Percentiles rank a stretch among this genome's conserved stretches.
Conservation (phyloP, 371 early-diverging fungal species). For the Mortierella sp. region DNA sequence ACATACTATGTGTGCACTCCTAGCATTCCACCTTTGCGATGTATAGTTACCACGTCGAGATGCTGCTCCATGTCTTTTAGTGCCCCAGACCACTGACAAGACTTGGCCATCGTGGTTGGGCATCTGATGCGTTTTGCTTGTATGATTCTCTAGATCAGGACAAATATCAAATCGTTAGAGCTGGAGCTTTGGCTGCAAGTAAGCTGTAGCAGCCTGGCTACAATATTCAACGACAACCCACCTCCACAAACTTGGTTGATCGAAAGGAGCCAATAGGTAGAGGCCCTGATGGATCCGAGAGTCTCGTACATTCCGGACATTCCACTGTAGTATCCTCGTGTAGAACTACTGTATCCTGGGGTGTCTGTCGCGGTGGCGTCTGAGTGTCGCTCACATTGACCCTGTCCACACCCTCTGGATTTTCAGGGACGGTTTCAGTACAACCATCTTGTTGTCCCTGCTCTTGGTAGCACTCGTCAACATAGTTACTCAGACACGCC, state of each 20-base stretch:
- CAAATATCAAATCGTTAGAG: neutral
- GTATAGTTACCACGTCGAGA: constrained; percentile 21
- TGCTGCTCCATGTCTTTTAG: constrained; percentile 27
- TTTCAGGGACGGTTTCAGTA: neutral
- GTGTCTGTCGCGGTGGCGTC: neutral
- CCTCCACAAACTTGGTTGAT: constrained; percentile 37
- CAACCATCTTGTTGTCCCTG: neutral
- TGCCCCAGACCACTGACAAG: constrained; percentile 41
- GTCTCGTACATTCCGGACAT: constrained; percentile 31
- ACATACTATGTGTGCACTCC: neutral
- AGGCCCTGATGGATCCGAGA: neutral
- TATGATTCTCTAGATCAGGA: constrained; percentile 23
- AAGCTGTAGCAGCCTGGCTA: no score
- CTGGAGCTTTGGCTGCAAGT: no score
- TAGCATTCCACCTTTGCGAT: neutral
- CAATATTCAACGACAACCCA: no score
- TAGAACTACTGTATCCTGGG: neutral
- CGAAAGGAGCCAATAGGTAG: constrained; percentile 26
- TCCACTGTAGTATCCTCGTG: constrained; percentile 2
- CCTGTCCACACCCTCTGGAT: no score
- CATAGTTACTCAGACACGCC: constrained; percentile 27
- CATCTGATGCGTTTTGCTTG: constrained; percentile 31
- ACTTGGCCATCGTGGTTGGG: constrained; percentile 29
- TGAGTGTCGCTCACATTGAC: no score
- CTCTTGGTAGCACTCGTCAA: constrained; percentile 9